A percentile compares a stretch with the other conserved stretches of the same genome.
These are phyloP conservation scores for Aphelidium insulamus DNA, from an alignment of 371 early-diverging fungal genomes.

Conservation along the genomic window DNA sequence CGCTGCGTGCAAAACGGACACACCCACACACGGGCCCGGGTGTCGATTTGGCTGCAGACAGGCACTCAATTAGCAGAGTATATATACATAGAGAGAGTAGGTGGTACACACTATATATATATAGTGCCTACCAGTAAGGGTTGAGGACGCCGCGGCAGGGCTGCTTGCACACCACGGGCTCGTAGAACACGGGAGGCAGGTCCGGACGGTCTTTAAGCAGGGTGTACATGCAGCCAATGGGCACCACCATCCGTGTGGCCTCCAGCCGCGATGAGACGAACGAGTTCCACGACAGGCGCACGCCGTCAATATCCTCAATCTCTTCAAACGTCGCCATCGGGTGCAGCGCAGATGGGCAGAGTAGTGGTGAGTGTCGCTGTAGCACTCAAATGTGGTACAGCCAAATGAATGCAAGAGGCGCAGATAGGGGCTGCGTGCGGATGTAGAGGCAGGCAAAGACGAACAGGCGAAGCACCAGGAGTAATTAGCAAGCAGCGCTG, in stretches of 20 bases:
- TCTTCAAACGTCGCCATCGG: conserved; percentile 78
- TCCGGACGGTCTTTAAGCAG: conserved; percentile 86
- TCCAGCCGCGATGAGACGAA: conserved; percentile 87
- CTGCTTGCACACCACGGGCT: conserved; percentile 91
- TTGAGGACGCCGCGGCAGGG: conserved; percentile 93
- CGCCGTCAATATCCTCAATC: conserved; percentile 76
- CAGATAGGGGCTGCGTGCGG: no score
- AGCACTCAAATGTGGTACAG: no score
- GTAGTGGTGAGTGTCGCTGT: no score
- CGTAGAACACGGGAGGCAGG: conserved; percentile 67
- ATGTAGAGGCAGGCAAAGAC: no score
- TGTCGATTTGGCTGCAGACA: conserved; percentile 65
- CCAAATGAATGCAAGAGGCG: no score
- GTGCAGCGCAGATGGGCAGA: no score
- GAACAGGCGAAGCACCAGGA: no score
- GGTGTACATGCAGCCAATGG: conserved; percentile 89
- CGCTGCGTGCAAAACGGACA: conserved; percentile 96
- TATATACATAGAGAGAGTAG: background rate
- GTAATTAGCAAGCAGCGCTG: no score
- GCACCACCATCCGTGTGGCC: conserved; percentile 85
- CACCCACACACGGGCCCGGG: conserved; percentile 88
- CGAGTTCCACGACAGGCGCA: conserved; percentile 97
- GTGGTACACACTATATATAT: background rate
- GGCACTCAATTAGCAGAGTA: background rate
- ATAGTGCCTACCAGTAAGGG: conserved; percentile 68